Conservation (phyloP, 495 filamentous ascomycete species). For the Letharia lupina region DNA sequence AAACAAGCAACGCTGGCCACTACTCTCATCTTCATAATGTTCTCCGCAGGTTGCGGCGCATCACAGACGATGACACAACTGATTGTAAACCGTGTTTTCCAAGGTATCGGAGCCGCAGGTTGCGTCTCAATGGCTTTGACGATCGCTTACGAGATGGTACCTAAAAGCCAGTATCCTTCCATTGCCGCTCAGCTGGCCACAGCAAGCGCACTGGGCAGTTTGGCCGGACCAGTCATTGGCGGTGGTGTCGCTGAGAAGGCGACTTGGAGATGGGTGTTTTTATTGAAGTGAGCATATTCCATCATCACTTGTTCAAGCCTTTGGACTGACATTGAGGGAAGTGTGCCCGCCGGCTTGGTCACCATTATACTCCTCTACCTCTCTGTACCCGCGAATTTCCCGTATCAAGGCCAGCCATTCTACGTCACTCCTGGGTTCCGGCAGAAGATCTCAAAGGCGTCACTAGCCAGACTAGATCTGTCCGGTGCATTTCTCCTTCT, state of each 20-base stretch:
- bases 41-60: conserved; percentile 48
- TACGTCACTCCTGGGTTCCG: not conserved
- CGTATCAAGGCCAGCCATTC: not conserved
- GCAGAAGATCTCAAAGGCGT: not conserved
- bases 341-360: conserved; percentile 35
- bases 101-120: conserved; percentile 50
- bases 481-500: conserved; percentile 42
- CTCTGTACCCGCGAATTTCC: conserved; percentile 23
- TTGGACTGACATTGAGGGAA: not conserved
- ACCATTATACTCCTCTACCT: conserved; percentile 38
- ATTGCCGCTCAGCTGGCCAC: conserved; percentile 18
- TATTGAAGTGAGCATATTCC: conserved; percentile 31
- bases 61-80: conserved; percentile 45
- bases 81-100: conserved; percentile 48
- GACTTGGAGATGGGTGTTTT: conserved; percentile 43
- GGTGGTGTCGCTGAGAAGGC: conserved; percentile 34
- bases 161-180: conserved; percentile 22
- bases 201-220: conserved; percentile 23
- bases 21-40: conserved; percentile 46
- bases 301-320: conserved; percentile 23
- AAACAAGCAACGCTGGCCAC: conserved; percentile 39
- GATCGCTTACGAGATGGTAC: conserved; percentile 44
- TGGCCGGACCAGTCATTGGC: conserved; percentile 40
- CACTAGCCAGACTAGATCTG: conserved; percentile 34
- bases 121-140: conserved; percentile 41